phyloP scores from a whole-genome alignment of 305 asterid genomes.

The Solanum hybrid region DNA sequence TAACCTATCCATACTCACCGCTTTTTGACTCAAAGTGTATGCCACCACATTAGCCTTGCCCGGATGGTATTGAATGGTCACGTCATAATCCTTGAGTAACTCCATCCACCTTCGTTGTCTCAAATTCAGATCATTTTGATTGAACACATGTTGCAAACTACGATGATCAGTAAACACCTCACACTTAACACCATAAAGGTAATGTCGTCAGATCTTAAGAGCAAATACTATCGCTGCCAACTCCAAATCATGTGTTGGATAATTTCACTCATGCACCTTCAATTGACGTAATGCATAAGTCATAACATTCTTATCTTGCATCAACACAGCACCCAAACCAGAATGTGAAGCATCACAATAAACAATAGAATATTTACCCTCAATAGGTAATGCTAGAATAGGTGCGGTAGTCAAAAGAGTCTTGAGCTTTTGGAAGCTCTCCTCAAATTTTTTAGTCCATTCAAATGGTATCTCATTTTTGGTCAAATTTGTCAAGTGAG shows the following conservation, averaged over 20 bases:
- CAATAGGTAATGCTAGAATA: not conserved
- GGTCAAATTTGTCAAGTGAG: not conserved
- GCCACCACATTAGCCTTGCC: not conserved
- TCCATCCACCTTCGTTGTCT: too few relatives aligned
- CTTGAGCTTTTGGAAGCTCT: not conserved
- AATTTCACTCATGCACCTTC: not conserved
- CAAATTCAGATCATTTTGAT: not conserved
- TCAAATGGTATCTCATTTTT: not conserved
- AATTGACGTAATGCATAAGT: not conserved
- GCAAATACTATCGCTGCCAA: too few relatives aligned
- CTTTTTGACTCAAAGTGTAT: not conserved
- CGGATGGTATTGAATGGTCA: not conserved
- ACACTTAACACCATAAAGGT: not conserved
- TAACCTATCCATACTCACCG: too few relatives aligned
- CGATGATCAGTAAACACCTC: not conserved
- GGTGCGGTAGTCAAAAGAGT: not conserved
- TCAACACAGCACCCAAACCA: not conserved
- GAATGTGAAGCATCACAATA: not conserved
- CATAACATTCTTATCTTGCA: not conserved
- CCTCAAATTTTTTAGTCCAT: not conserved
- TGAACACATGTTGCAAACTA: not conserved
- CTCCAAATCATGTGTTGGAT: not conserved
- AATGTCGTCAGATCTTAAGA: not conserved
- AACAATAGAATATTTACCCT: too few relatives aligned
- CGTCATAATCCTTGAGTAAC: too few relatives aligned